A percentile compares a stretch with the other conserved stretches of the same genome.
phyloP scores from a whole-genome alignment of 2,329 filamentous ascomycete species.

The Juglanconis oblonga region DNA sequence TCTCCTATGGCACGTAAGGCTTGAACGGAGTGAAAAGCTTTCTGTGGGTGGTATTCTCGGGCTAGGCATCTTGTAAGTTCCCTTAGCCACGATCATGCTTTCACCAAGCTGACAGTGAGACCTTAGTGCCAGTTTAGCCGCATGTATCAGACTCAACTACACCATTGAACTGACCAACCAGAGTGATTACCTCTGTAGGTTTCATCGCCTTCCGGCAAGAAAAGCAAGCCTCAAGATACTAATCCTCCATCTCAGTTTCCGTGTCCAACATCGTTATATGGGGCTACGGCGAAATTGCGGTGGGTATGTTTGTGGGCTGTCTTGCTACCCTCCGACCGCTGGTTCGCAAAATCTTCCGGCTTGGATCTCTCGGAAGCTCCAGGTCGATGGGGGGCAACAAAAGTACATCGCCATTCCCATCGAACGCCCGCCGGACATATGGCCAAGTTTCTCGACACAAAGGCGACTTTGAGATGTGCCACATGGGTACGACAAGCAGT shows the following conservation, averaged over 20 bases:
- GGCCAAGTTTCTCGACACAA: conserved; percentile 3
- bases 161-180: conserved; percentile 12
- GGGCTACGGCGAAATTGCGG: conserved; percentile 16
- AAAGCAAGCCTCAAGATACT: neutral
- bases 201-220: neutral
- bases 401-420: conserved; percentile 3
- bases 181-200: conserved; percentile 14
- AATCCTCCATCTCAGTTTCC: neutral
- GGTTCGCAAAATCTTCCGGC: conserved; percentile 13
- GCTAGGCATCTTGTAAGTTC: conserved; percentile 16
- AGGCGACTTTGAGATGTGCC: conserved; percentile 13
- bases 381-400: conserved; percentile 2
- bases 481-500: conserved; percentile 10
- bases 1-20: conserved; percentile 14
- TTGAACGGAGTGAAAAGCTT: conserved; percentile 16
- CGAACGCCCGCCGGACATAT: conserved; percentile 12
- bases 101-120: neutral
- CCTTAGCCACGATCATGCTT: neutral
- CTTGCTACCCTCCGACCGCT: conserved; percentile 16
- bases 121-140: conserved; percentile 14
- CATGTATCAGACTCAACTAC: conserved; percentile 16
- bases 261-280: conserved; percentile 16
- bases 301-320: conserved; percentile 15
- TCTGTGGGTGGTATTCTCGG: conserved; percentile 16
- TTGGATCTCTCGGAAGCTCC: conserved; percentile 10